These are phyloP conservation scores for Canna indica DNA, from an alignment of 176 grass and related monocot genomes.

Conservation along the genomic window DNA sequence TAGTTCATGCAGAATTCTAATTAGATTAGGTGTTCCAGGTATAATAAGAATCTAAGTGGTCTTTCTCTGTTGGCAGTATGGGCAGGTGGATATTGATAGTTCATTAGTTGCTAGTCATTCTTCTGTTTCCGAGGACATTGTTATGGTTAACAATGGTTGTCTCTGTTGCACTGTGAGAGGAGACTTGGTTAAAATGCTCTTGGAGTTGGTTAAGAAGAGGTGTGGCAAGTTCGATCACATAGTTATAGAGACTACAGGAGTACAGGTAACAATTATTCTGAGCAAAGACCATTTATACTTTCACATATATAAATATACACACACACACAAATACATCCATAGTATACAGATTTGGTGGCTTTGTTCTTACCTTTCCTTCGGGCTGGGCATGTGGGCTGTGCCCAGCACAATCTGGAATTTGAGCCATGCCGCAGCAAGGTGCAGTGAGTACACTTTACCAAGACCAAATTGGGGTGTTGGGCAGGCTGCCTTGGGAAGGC, in stretches of 20 bases:
- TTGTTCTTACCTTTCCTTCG: not conserved
- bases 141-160: conserved; percentile 72
- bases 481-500: no score
- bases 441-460: no score
- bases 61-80: conserved; percentile 40
- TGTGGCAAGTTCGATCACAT: conserved; percentile 63
- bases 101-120: conserved; percentile 63
- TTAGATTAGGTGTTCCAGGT: not conserved
- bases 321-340: no score
- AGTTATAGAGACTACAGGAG: conserved; percentile 73
- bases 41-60: not conserved
- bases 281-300: not conserved
- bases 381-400: no score
- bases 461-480: no score
- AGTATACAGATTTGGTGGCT: no score
- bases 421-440: no score
- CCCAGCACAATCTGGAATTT: no score
- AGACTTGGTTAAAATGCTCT: conserved; percentile 67
- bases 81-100: conserved; percentile 65
- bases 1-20: not conserved
- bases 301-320: no score
- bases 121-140: conserved; percentile 58
- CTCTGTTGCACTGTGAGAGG: conserved; percentile 69
- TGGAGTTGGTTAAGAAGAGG: conserved; percentile 50
- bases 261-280: conserved; percentile 23